phyloP scores from a whole-genome alignment of 164 flowering plant genomes.

The Vitis amurensis region DNA sequence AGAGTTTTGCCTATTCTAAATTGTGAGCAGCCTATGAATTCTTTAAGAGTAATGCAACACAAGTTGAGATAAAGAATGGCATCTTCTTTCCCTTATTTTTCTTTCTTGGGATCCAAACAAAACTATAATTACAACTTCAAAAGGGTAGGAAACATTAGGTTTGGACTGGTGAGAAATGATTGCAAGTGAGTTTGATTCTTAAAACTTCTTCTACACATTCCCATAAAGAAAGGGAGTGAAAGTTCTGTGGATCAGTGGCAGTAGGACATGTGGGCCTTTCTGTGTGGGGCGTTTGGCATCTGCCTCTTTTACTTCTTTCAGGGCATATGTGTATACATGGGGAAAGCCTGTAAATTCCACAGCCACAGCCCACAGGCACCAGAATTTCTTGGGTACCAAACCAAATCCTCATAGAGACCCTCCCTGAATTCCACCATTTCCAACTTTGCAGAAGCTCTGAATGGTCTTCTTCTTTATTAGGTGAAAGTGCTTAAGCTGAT shows the following conservation, averaged over 20 bases:
- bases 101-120: too few species aligned
- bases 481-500: too few species aligned
- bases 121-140: too few species aligned
- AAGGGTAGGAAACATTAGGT: too few species aligned
- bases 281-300: background rate
- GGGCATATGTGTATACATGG: background rate
- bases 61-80: too few species aligned
- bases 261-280: background rate
- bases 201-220: slow-evolving; percentile 10
- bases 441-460: background rate
- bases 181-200: background rate
- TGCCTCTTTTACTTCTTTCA: slow-evolving; percentile 15
- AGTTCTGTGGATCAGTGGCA: background rate
- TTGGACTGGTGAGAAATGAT: too few species aligned
- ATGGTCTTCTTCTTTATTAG: too few species aligned
- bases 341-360: slow-evolving; percentile 4
- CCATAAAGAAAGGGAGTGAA: background rate
- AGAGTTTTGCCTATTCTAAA: too few species aligned
- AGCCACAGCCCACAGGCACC: background rate
- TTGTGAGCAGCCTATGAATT: too few species aligned
- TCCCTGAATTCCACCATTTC: background rate
- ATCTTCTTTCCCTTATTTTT: too few species aligned
- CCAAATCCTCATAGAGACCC: slow-evolving; percentile 10
- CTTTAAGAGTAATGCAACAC: too few species aligned
- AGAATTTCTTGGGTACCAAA: slow-evolving; percentile 17